Percentiles rank a stretch among this genome's conserved stretches.
These are phyloP conservation scores for Berkeleyomyces rouxiae DNA, from an alignment of 2,329 filamentous ascomycete genomes.

Conservation along the genomic window DNA sequence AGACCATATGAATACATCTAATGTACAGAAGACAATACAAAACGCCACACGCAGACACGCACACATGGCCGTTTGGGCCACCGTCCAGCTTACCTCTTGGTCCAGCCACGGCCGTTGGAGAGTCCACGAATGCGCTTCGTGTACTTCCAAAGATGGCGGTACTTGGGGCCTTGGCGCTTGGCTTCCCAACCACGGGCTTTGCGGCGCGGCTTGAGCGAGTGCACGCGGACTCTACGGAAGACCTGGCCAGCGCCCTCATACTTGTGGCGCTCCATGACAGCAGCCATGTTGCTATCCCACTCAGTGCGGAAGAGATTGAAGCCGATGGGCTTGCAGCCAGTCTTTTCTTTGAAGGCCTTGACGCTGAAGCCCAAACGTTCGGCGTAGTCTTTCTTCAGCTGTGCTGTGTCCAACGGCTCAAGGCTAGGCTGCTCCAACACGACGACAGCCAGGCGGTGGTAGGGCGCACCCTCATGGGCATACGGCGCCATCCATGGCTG, in stretches of 20 bases:
- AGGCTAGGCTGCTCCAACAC: constrained; percentile 63
- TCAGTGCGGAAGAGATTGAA: constrained; percentile 74
- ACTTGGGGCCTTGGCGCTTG: constrained; percentile 48
- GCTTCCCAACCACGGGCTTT: constrained; percentile 50
- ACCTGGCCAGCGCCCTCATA: constrained; percentile 66
- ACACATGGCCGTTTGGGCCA: not conserved
- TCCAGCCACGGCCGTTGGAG: constrained; percentile 27
- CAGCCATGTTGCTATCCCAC: constrained; percentile 80
- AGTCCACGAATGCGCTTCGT: constrained; percentile 38
- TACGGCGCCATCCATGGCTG: constrained; percentile 72
- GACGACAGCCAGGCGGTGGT: constrained; percentile 75
- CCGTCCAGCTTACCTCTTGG: constrained; percentile 20
- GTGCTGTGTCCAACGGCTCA: constrained; percentile 38
- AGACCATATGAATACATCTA: constrained; percentile 11
- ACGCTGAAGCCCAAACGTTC: constrained; percentile 54
- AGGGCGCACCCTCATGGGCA: constrained; percentile 76
- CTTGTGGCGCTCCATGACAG: constrained; percentile 66
- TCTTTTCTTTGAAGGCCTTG: constrained; percentile 55
- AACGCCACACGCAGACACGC: not conserved
- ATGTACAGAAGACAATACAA: constrained; percentile 9
- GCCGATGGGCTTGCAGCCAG: constrained; percentile 56
- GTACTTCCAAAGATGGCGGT: constrained; percentile 47
- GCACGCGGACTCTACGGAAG: constrained; percentile 64
- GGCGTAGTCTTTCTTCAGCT: constrained; percentile 36
- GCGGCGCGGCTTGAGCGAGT: constrained; percentile 45